A percentile compares a stretch with the other conserved stretches of the same genome.
Evolutionary conservation across 176 grass and related monocot species (phyloP).

Genomic region (Urochloa ruziziensis): DNA sequence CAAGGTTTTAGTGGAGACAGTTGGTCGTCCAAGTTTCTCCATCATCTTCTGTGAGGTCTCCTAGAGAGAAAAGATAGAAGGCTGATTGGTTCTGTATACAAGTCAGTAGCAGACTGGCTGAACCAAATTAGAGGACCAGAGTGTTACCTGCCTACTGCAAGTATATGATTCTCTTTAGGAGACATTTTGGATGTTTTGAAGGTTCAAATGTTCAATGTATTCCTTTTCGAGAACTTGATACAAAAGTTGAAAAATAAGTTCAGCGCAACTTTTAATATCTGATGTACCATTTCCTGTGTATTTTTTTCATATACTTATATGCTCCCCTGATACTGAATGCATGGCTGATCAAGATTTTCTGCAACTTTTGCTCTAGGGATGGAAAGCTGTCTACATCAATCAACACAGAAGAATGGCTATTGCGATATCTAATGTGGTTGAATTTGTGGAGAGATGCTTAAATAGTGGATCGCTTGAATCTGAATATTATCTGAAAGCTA

Average conservation of each 20-base stretch:
- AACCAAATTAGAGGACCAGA: neutral
- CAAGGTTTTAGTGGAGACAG: neutral
- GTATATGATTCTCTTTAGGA: neutral
- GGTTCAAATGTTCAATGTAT: neutral
- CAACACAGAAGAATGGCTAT: slow-evolving; percentile 48
- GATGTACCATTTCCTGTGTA: neutral
- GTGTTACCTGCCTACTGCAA: neutral
- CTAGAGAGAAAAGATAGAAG: neutral
- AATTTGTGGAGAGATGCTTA: slow-evolving; percentile 43
- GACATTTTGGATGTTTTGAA: neutral
- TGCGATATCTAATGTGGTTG: slow-evolving; percentile 47
- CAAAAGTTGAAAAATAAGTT: neutral
- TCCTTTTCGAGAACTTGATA: neutral
- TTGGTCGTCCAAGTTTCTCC: neutral
- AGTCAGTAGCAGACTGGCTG: neutral
- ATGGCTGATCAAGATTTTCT: neutral
- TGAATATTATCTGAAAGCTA: slow-evolving; percentile 64
- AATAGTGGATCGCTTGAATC: slow-evolving; percentile 59
- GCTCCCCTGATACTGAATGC: neutral
- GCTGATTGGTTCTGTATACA: neutral
- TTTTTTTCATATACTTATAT: neutral
- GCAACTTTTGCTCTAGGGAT: slow-evolving; percentile 42
- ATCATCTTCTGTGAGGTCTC: neutral
- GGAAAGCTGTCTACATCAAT: slow-evolving; percentile 53
- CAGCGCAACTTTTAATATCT: neutral